A percentile compares a stretch with the other conserved stretches of the same genome.
Conservation (phyloP, 306 rosid genomes). For the Hippophae gyantsensis region DNA sequence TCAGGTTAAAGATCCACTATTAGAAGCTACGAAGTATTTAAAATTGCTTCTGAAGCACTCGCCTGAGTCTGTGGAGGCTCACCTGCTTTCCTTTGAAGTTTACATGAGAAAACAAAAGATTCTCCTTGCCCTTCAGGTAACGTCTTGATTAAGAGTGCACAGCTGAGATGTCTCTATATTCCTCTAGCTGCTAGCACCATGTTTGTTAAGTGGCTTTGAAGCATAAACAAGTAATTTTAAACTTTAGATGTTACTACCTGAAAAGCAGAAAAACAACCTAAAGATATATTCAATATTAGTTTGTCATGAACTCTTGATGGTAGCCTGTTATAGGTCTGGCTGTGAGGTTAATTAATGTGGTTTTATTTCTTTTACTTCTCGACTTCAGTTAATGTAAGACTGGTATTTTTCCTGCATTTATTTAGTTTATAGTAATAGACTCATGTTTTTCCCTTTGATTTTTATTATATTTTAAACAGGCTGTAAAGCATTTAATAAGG, state of each 20-base stretch:
- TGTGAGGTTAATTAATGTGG: no score
- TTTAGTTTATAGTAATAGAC: not conserved
- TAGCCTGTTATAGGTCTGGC: no score
- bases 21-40: constrained; percentile 87
- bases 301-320: no score
- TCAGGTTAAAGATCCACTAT: constrained; percentile 79
- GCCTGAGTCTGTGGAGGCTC: constrained; percentile 76
- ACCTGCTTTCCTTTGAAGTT: constrained; percentile 81
- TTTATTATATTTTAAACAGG: constrained; percentile 36
- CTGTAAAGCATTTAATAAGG: constrained; percentile 82
- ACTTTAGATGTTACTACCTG: no score
- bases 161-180: not conserved
- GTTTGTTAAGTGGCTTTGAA: not conserved
- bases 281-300: no score
- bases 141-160: not conserved
- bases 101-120: constrained; percentile 69
- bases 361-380: no score
- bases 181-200: no score
- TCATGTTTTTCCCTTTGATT: not conserved
- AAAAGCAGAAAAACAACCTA: no score
- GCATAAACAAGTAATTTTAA: not conserved
- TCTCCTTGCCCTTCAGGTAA: constrained; percentile 89
- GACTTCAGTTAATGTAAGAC: no score
- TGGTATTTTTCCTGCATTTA: no score
- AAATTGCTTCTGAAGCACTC: constrained; percentile 90